Conservation (phyloP, 345 rosid genomes). For the Chamaenerion angustifolium region DNA sequence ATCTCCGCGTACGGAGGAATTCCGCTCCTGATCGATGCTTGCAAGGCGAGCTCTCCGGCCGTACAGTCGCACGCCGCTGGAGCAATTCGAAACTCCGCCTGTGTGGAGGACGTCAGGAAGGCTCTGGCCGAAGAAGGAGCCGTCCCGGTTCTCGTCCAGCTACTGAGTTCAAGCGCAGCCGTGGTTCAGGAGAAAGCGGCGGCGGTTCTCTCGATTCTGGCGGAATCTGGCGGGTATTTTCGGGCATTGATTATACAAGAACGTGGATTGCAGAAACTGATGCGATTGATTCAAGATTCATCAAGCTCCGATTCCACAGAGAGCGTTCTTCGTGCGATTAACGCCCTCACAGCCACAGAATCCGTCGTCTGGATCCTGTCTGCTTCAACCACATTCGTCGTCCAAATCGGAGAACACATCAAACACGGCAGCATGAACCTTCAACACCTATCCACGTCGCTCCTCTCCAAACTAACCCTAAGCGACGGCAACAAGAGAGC, state of each 20-base stretch:
- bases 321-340: slow-evolving; percentile 32
- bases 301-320: slow-evolving; percentile 35
- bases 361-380: slow-evolving; percentile 26
- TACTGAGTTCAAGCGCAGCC: slow-evolving; percentile 24
- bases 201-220: slow-evolving; percentile 32
- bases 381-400: slow-evolving; percentile 43
- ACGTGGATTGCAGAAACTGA: slow-evolving; percentile 42
- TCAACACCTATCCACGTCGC: slow-evolving; percentile 45
- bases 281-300: slow-evolving; percentile 29
- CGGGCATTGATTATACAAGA: slow-evolving; percentile 43
- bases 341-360: slow-evolving; percentile 25
- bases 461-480: slow-evolving; percentile 29
- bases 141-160: slow-evolving; percentile 38
- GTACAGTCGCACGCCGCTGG: slow-evolving; percentile 44
- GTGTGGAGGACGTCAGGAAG: slow-evolving; percentile 39
- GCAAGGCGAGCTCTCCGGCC: slow-evolving; percentile 40
- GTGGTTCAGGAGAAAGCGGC: slow-evolving; percentile 41
- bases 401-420: slow-evolving; percentile 43
- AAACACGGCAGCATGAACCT: slow-evolving; percentile 33
- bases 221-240: slow-evolving; percentile 53
- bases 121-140: slow-evolving; percentile 65
- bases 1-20: slow-evolving; percentile 62
- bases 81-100: slow-evolving; percentile 45
- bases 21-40: slow-evolving; percentile 42
- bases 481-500: slow-evolving; percentile 77